A percentile compares a stretch with the other conserved stretches of the same genome.
These are phyloP conservation scores for Gaultheria prostrata DNA, from an alignment of 148 eudicot genomes.

Conservation along the genomic window DNA sequence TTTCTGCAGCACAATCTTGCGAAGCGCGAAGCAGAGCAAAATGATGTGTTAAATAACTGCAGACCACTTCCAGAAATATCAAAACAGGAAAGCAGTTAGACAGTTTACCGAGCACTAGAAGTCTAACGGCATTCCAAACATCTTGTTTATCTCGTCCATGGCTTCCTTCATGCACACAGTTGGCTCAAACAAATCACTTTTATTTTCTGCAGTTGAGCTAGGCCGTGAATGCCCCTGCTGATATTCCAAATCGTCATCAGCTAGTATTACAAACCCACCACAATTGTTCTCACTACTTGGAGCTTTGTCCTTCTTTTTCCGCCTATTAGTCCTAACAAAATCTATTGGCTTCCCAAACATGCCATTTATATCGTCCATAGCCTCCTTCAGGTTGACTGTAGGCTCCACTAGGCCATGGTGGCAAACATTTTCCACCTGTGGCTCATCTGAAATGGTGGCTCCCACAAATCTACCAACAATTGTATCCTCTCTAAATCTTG, in stretches of 20 bases:
- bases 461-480: conserved; percentile 87
- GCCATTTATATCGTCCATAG: conserved; percentile 70
- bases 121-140: conserved; percentile 78
- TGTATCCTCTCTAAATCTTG: conserved; percentile 70
- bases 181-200: conserved; percentile 66
- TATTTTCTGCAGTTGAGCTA: conserved; percentile 38
- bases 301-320: conserved; percentile 48
- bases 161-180: conserved; percentile 89
- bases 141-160: conserved; percentile 70
- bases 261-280: conserved; percentile 66
- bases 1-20: background rate
- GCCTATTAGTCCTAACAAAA: conserved; percentile 64
- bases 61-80: background rate
- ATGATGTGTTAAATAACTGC: background rate
- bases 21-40: background rate
- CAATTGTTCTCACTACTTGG: conserved; percentile 29
- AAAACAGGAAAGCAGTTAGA: conserved; percentile 11
- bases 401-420: conserved; percentile 43
- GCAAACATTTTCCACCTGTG: conserved; percentile 88
- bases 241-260: conserved; percentile 56
- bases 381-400: conserved; percentile 25
- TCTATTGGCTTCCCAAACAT: conserved; percentile 98
- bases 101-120: conserved; percentile 35
- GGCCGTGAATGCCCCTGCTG: conserved; percentile 27
- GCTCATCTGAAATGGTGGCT: conserved; percentile 64